Evolutionary conservation across 192 early-diverging fungal genomes (phyloP).

Genomic region (Umbelopsis vinacea): DNA sequence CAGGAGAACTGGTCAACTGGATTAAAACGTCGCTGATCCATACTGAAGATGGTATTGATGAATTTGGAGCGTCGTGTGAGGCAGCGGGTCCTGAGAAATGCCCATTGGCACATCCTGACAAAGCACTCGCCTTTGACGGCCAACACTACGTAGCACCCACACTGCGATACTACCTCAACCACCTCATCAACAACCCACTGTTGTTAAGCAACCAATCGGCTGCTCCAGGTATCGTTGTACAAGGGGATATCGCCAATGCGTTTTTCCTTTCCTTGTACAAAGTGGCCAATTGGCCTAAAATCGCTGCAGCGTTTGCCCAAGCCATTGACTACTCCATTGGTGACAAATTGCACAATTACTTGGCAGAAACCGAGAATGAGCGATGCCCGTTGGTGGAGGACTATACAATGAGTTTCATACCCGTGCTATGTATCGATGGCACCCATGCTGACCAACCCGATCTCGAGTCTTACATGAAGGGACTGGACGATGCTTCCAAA

Average conservation of each 20-base stretch:
- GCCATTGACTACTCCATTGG: neutral
- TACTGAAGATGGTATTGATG: constrained; percentile 32
- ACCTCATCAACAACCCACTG: neutral
- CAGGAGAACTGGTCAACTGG: constrained; percentile 26
- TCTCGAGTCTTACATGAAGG: neutral
- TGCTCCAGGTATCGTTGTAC: neutral
- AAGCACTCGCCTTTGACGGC: constrained; percentile 15
- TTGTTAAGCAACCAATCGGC: neutral
- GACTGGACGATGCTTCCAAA: neutral
- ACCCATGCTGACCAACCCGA: neutral
- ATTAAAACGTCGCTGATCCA: constrained; percentile 18
- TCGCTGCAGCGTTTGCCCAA: constrained; percentile 1
- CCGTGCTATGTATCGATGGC: constrained; percentile 19
- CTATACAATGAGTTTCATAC: neutral
- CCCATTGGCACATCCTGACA: constrained; percentile 29
- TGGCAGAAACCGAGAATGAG: neutral
- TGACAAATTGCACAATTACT: neutral
- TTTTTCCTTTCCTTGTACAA: constrained; percentile 8
- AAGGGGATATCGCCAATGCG: neutral
- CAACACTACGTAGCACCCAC: constrained; percentile 19
- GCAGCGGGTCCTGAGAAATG: constrained; percentile 42
- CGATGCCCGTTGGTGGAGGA: constrained; percentile 21
- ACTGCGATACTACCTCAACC: neutral
- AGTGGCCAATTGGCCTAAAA: neutral
- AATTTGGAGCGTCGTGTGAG: constrained; percentile 42